Evolutionary conservation across 805 yeast species (phyloP).

Genomic region (Blastobotrys attinorum): DNA sequence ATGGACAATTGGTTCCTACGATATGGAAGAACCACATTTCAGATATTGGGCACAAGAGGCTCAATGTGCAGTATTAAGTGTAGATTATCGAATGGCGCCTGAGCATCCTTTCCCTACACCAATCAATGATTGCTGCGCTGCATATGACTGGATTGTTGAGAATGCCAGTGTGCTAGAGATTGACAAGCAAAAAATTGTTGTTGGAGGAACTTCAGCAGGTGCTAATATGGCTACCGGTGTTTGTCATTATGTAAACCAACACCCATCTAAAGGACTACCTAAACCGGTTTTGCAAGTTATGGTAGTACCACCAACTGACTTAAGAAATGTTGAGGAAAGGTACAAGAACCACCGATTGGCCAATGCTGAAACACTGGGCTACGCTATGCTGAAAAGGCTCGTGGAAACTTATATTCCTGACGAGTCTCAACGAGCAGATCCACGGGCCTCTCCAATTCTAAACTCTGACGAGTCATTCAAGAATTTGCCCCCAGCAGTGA

Average conservation of each 20-base stretch:
- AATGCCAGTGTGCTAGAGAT: slow-evolving; percentile 5
- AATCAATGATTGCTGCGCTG: slow-evolving; percentile 36
- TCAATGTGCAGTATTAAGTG: slow-evolving; percentile 34
- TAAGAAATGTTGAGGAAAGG: slow-evolving; percentile 26
- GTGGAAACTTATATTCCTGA: slow-evolving; percentile 35
- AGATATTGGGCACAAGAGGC: slow-evolving; percentile 32
- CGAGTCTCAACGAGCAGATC: slow-evolving; percentile 23
- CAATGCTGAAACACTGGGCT: no score
- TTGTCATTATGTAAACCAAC: slow-evolving; percentile 15
- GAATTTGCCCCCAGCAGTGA: slow-evolving; percentile 34
- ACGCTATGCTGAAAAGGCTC: slow-evolving; percentile 40
- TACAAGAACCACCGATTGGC: slow-evolving; percentile 39
- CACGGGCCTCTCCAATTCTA: slow-evolving; percentile 36
- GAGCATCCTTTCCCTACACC: slow-evolving; percentile 43
- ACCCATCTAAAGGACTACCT: slow-evolving; percentile 22
- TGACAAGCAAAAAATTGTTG: slow-evolving; percentile 26
- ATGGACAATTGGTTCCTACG: slow-evolving; percentile 35
- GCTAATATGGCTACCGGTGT: slow-evolving; percentile 27
- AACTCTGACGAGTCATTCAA: slow-evolving; percentile 34
- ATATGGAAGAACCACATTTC: slow-evolving; percentile 37
- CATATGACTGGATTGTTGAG: slow-evolving; percentile 15
- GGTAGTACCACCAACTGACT: slow-evolving; percentile 33
- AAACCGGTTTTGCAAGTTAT: slow-evolving; percentile 34
- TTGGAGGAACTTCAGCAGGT: slow-evolving; percentile 43
- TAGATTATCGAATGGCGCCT: slow-evolving; percentile 45